Evolutionary conservation across 2,329 filamentous ascomycete genomes (phyloP).

Genomic region (Lecanicillium sp.): DNA sequence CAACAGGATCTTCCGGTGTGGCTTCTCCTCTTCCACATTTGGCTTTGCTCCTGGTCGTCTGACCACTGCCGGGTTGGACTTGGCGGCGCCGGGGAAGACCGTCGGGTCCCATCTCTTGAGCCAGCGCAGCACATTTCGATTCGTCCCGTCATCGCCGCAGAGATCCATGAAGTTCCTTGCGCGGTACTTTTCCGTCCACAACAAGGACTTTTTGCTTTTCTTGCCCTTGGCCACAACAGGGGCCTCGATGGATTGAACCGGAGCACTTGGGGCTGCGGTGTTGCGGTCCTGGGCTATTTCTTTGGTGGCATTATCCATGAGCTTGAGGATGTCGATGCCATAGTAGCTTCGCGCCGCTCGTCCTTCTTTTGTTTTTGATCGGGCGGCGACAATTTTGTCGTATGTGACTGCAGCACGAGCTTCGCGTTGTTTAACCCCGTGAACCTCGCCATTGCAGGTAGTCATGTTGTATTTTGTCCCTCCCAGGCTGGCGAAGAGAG

Average conservation of each 20-base stretch:
- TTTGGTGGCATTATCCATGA: constrained; percentile 64
- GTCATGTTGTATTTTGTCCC: constrained; percentile 32
- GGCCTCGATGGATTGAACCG: constrained; percentile 37
- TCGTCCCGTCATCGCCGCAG: constrained; percentile 89
- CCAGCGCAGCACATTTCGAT: constrained; percentile 85
- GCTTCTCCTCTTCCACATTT: constrained; percentile 58
- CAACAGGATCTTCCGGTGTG: constrained; percentile 80
- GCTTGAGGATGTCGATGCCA: constrained; percentile 80
- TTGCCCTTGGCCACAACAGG: constrained; percentile 17
- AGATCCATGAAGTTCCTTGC: constrained; percentile 87
- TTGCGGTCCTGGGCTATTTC: constrained; percentile 39
- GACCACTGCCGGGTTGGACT: constrained; percentile 40
- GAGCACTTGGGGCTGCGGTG: constrained; percentile 21
- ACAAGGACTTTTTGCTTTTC: constrained; percentile 43
- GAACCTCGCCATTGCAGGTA: constrained; percentile 50
- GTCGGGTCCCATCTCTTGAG: constrained; percentile 89
- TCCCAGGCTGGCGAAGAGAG: constrained; percentile 17
- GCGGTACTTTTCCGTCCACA: constrained; percentile 98
- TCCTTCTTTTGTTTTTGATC: constrained; percentile 59
- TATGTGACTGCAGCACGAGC: constrained; percentile 43
- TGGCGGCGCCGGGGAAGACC: constrained; percentile 74
- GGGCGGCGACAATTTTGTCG: constrained; percentile 58
- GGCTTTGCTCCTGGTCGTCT: constrained; percentile 34
- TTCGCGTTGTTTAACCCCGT: constrained; percentile 49
- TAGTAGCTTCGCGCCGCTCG: constrained; percentile 74